Percentiles rank a stretch among this genome's conserved stretches.
phyloP scores from a whole-genome alignment of 2,329 filamentous ascomycete species.

The Chrysosporium keratinophilum region DNA sequence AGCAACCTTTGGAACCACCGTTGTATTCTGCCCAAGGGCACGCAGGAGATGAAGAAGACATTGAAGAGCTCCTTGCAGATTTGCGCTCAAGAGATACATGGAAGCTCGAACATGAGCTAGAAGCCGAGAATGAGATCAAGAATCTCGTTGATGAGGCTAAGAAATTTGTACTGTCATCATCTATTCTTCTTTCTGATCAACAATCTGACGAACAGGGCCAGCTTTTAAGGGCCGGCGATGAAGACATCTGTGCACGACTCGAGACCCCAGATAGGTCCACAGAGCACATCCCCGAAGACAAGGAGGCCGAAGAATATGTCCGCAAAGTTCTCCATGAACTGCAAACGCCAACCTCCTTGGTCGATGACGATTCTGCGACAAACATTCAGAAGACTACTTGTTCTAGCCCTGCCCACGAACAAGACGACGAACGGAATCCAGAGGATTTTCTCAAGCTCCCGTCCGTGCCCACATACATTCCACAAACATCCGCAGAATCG shows the following conservation, averaged over 20 bases:
- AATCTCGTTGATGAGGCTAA: constrained; percentile 18
- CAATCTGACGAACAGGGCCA: neutral
- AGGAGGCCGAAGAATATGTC: constrained; percentile 24
- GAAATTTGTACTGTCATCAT: constrained; percentile 18
- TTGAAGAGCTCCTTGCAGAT: constrained; percentile 18
- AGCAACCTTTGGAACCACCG: neutral
- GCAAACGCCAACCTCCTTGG: neutral
- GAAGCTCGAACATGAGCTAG: constrained; percentile 7
- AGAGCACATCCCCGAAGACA: constrained; percentile 8
- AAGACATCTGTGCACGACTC: constrained; percentile 11
- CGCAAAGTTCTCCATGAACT: constrained; percentile 24
- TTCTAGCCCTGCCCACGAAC: neutral
- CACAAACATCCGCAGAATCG: neutral
- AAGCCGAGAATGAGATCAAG: constrained; percentile 9
- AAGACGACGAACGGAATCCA: neutral
- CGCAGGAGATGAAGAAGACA: constrained; percentile 15
- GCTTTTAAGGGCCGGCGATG: constrained; percentile 2
- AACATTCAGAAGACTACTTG: neutral
- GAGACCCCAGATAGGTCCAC: neutral
- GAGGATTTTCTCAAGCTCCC: constrained; percentile 16
- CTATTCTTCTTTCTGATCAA: neutral
- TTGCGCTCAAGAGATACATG: constrained; percentile 10
- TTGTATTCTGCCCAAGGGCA: neutral
- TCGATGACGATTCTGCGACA: constrained; percentile 4
- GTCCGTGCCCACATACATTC: constrained; percentile 18